Evolutionary conservation across 179 eudicot species (phyloP), one percentile per base, ranked within the genome.

Genomic region (Beta corolliflora): DNA sequence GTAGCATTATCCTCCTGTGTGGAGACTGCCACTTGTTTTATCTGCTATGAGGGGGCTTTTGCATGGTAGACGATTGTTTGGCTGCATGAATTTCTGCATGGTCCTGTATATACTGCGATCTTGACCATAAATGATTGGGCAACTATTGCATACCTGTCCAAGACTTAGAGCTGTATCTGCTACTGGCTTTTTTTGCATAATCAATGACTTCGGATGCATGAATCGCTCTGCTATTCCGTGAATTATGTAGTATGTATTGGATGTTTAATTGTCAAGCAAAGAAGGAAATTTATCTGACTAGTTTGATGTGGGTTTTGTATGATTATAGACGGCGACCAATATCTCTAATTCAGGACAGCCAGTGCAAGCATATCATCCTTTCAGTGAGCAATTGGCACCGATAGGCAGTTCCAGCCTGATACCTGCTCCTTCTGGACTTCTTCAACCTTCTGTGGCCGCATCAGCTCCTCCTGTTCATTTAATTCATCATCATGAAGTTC

Each of bases 251-350:
- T 54, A 70, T 68, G 45, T 68, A 25, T 11, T 53, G 14, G 77
- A 59, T 60, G 58, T 31, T 59, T 19, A 70, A 25, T 44, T 45
- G 54, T 45, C 18, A 8, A 73, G 63, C 76, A 74, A 13, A 14
- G 50, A 5, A 44, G 25, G 11, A 16, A 18, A 25, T 31, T 56
- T 9, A 9, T 74, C 63, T 54, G 19, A 73, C 48, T 72, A 59
- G 71, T 78, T 52, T 81, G 80, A 41, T 54, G 7, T 75, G 21
- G 21, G n/a, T 76, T 66, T 18, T 68, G 52, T 83, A 31, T 71
- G 77, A 13, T 71, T 85, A 78, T 90, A 93, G 97, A 88, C 79
- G 7, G 92, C 92, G 59, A 84, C 89, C 67, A 86, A 77, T 41
- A 70, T 85, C 61, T 68, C 90, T 31, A 84, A 77, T 73, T 55